phyloP scores from a whole-genome alignment of 352 stramenopile genomes.

The Phytopythium chamaehyphon region DNA sequence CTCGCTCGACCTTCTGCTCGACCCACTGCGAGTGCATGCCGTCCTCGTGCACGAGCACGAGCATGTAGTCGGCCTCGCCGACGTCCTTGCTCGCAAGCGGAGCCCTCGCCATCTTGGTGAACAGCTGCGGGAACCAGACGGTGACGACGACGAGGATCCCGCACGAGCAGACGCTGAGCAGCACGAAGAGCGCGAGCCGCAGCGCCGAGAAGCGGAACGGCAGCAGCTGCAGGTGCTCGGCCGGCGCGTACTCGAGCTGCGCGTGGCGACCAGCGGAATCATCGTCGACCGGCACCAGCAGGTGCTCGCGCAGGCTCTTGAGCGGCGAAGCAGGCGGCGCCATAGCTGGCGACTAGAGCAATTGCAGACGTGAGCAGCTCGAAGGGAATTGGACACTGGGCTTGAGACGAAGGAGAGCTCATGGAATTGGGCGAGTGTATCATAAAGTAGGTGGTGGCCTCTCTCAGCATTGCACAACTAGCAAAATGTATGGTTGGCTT shows the following conservation, averaged over 20 bases:
- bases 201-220: constrained; percentile 33
- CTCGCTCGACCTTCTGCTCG: constrained; percentile 27
- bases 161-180: constrained; percentile 24
- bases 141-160: constrained; percentile 27
- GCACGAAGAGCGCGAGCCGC: constrained; percentile 28
- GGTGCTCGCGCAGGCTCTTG: constrained; percentile 31
- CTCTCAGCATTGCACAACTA: no score
- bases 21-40: constrained; percentile 36
- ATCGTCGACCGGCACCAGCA: constrained; percentile 44
- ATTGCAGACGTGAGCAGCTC: background rate
- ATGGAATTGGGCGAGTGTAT: no score
- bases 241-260: constrained; percentile 39
- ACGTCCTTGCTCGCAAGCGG: constrained; percentile 17
- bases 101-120: constrained; percentile 41
- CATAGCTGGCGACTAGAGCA: background rate
- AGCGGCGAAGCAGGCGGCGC: background rate
- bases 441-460: no score
- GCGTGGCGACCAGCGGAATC: constrained; percentile 25
- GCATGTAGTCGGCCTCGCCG: constrained; percentile 40
- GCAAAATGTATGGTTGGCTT: no score
- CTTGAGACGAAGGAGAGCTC: no score
- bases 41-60: constrained; percentile 37
- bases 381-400: background rate
- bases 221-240: constrained; percentile 30
- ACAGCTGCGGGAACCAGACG: constrained; percentile 66